Base-by-base conservation (phyloP, 768 basidiomycete genomes). In the Galerina sulciceps region DNA sequence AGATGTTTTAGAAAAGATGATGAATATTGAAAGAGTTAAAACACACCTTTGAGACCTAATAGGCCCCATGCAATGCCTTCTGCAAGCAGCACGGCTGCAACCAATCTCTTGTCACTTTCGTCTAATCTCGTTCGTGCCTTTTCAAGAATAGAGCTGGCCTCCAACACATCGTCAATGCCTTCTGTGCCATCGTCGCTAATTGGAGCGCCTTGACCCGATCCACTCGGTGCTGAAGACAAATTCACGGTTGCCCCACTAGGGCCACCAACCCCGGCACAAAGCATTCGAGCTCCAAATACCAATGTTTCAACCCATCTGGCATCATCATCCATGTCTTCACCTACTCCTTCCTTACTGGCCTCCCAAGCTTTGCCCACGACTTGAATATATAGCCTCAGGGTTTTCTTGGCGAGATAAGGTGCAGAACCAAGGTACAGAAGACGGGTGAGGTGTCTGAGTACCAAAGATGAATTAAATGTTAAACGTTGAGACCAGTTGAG, bases 401-500 rank as follows among this genome's bases (percentile, higher is more conserved):
- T 90, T 17, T 92, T 85, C 66, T 84, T 86, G 2, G 93, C 90
- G 3, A 93, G 64, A 48, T 57, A 58, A 11, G 61, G 58, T 2
- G 56, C 49, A 34, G 60, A 58, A 0, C 82, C 79, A 11, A 85
- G 81, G 57, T 86, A 84, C 14, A 92, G 73, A 1, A 96, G 73
- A 1, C 90, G 86, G 26, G 86, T 85, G 80, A 98, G 88, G 71
- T 97, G 92, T 0, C 96, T 87, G 54, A 93, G 83, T 8, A 98
- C 77, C 9, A 87, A 85, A 59, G 89, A 90, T 0, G 93, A 96
- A 68, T 97, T 95, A 79, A 98, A 97, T 0, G 96, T 99, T 18
- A 95, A 82, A 18, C 89, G 87, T 9, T 94, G 95, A 1, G 94
- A 90, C 94, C 94, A 95, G 91, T 94, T 96, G 1, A 98, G 81